Percentiles rank a stretch among this genome's conserved stretches.
These are phyloP conservation scores for Zoysia pacifica DNA, from an alignment of 176 grass and related monocot genomes.

Conservation along the genomic window DNA sequence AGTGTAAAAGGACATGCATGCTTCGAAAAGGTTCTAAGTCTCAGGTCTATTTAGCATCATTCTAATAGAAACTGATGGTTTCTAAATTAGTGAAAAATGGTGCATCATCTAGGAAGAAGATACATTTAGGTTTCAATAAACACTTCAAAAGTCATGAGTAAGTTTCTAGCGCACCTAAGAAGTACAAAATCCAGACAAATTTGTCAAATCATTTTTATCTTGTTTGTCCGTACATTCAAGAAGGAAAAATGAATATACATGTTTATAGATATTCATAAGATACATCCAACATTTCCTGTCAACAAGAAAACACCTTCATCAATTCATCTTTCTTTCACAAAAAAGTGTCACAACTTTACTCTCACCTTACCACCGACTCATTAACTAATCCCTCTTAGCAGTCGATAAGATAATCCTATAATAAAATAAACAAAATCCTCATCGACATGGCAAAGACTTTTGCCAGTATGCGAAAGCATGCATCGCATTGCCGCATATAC, in stretches of 20 bases:
- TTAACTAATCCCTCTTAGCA: not conserved
- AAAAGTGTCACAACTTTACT: not conserved
- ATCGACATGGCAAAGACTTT: not conserved
- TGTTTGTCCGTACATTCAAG: too few relatives aligned
- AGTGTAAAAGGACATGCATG: not conserved
- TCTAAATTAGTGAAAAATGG: not conserved
- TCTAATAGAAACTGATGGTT: not conserved
- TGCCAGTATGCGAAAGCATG: not conserved
- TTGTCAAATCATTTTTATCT: too few relatives aligned
- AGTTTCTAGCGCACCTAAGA: too few relatives aligned
- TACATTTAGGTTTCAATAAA: not conserved
- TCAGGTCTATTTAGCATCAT: not conserved
- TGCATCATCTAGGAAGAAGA: not conserved
- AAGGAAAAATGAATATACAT: too few relatives aligned
- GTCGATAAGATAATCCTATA: not conserved
- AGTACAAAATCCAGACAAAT: too few relatives aligned
- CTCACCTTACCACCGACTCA: not conserved
- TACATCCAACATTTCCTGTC: too few relatives aligned
- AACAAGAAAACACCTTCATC: not conserved
- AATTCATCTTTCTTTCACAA: not conserved
- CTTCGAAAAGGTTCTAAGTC: not conserved
- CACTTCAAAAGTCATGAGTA: too few relatives aligned
- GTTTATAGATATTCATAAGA: too few relatives aligned
- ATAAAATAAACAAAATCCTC: not conserved
- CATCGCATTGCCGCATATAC: constrained; percentile 8